These are phyloP conservation scores for Trametes cinnabarina DNA, from an alignment of 768 basidiomycete species.

Conservation along the genomic window DNA sequence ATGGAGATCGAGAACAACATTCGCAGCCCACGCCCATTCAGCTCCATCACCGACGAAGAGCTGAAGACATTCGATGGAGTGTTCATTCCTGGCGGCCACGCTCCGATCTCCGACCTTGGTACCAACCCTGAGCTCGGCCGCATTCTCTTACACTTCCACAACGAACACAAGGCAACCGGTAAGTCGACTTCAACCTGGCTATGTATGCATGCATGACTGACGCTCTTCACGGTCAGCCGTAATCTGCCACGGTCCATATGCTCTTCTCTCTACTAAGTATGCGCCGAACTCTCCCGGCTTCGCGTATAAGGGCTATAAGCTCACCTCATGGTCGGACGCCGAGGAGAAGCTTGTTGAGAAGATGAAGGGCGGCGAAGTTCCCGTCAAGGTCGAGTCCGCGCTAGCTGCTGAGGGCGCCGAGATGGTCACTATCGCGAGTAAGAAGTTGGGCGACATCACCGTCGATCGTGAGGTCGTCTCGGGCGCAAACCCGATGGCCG, in stretches of 20 bases:
- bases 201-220: not conserved
- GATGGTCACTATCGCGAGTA: slow-evolving; percentile 18
- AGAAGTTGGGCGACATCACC: slow-evolving; percentile 25
- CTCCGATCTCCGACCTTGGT: slow-evolving; percentile 26
- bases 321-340: slow-evolving; percentile 29
- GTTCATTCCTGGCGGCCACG: slow-evolving; percentile 32
- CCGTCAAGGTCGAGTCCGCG: slow-evolving; percentile 25
- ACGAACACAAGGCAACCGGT: slow-evolving; percentile 26
- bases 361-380: slow-evolving; percentile 25
- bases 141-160: slow-evolving; percentile 27
- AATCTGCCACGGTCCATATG: slow-evolving; percentile 29
- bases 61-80: slow-evolving; percentile 25
- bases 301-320: slow-evolving; percentile 30
- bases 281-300: slow-evolving; percentile 22
- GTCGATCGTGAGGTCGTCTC: slow-evolving; percentile 28
- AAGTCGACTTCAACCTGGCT: not conserved
- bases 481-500: slow-evolving; percentile 27
- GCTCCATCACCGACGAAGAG: slow-evolving; percentile 24
- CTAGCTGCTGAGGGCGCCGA: slow-evolving; percentile 25
- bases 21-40: slow-evolving; percentile 23
- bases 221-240: slow-evolving; percentile 4
- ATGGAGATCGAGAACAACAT: slow-evolving; percentile 25
- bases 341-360: slow-evolving; percentile 29
- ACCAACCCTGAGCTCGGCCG: slow-evolving; percentile 27
- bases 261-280: slow-evolving; percentile 28